Conservation (phyloP, 2,329 filamentous ascomycete species). For the Furcasterigmium sp. region DNA sequence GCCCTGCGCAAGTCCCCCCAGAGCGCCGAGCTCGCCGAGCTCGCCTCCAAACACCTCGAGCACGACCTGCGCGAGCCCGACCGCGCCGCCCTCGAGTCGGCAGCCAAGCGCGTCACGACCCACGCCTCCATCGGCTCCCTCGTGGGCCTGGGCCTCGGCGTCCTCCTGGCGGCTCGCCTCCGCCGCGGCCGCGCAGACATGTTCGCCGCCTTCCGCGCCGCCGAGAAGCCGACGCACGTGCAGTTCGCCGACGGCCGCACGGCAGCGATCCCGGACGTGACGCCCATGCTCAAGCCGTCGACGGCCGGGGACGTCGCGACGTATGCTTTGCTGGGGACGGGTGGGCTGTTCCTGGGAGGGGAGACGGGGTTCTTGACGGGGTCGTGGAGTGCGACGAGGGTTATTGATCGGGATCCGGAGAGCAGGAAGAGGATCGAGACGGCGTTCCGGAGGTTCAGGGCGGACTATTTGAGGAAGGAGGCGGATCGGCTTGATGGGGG, state of each 20-base stretch:
- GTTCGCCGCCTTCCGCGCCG: constrained; percentile 55
- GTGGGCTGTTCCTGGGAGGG: constrained; percentile 59
- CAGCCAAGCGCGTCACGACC: constrained; percentile 47
- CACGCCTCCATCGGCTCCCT: constrained; percentile 55
- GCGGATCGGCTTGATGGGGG: constrained; percentile 45
- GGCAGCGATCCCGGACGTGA: constrained; percentile 52
- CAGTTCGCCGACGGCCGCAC: constrained; percentile 56
- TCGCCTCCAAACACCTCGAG: constrained; percentile 54
- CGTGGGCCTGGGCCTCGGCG: constrained; percentile 53
- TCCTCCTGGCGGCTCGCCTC: constrained; percentile 52
- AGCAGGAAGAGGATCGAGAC: constrained; percentile 52
- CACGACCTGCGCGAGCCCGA: constrained; percentile 50
- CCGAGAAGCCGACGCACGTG: constrained; percentile 57
- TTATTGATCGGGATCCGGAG: constrained; percentile 48
- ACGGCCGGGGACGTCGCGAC: constrained; percentile 55
- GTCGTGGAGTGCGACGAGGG: constrained; percentile 44
- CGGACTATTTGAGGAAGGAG: constrained; percentile 57
- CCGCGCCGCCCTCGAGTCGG: constrained; percentile 49
- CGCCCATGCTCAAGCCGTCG: constrained; percentile 50
- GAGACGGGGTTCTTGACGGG: constrained; percentile 58
- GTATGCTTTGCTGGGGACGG: constrained; percentile 56
- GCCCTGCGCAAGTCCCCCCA: constrained; percentile 25
- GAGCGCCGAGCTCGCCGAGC: constrained; percentile 42
- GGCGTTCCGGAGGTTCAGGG: constrained; percentile 57
- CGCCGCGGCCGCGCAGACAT: constrained; percentile 49